Conservation (phyloP, 2,329 filamentous ascomycete species). For the Bipolaris sorokiniana region DNA sequence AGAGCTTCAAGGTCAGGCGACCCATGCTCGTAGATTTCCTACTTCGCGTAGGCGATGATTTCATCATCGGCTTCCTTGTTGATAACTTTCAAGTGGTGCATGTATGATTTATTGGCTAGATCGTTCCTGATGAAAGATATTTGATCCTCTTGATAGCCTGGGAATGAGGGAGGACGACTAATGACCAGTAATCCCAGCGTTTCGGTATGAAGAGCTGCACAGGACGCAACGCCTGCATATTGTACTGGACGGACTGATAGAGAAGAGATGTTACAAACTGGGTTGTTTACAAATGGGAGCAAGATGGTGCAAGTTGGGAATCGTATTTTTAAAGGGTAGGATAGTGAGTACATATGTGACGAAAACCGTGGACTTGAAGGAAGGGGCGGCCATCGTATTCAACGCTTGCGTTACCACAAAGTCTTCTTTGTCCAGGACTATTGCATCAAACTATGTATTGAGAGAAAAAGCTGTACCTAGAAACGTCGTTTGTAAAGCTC, state of each 20-base stretch:
- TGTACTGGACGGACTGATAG: neutral
- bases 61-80: neutral
- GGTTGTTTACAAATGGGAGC: neutral
- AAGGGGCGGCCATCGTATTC: too few relatives aligned
- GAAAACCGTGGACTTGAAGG: neutral
- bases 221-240: neutral
- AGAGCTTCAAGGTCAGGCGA: slow-evolving; percentile 1
- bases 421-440: too few relatives aligned
- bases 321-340: neutral
- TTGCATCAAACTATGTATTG: too few relatives aligned
- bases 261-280: neutral
- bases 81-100: neutral
- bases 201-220: neutral
- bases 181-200: slow-evolving; percentile 3
- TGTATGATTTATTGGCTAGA: neutral
- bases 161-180: slow-evolving; percentile 1
- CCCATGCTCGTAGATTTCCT: slow-evolving; percentile 2
- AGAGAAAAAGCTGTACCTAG: too few relatives aligned
- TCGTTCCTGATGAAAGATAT: slow-evolving; percentile 1
- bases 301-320: neutral
- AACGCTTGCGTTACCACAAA: too few relatives aligned
- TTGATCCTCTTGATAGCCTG: slow-evolving; percentile 1
- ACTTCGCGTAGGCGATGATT: slow-evolving; percentile 2
- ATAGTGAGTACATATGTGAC: neutral
- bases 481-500: too few relatives aligned